These are phyloP conservation scores for Penicillium longicatenatum DNA, from an alignment of 495 filamentous ascomycete genomes.

Conservation along the genomic window DNA sequence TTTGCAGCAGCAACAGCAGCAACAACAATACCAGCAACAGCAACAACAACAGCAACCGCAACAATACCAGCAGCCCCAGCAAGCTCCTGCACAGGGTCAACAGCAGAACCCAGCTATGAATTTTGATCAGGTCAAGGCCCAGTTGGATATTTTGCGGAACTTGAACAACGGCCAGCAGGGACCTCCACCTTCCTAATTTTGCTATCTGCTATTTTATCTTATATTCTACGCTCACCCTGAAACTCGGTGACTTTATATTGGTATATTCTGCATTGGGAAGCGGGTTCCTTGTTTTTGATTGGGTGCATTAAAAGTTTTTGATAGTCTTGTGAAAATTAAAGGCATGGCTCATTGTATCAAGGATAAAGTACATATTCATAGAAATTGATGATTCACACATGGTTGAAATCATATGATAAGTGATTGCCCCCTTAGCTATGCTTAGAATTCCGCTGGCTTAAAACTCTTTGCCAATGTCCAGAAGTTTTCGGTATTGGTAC, in stretches of 20 bases:
- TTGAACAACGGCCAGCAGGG: constrained; percentile 42
- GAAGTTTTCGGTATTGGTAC: constrained; percentile 90
- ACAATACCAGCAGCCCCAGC: constrained; percentile 43
- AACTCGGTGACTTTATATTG: constrained; percentile 17
- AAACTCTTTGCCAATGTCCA: constrained; percentile 89
- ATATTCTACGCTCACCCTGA: constrained; percentile 10
- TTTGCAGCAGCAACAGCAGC: constrained; percentile 45
- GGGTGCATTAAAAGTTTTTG: constrained; percentile 18
- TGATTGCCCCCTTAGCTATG: neutral
- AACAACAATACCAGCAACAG: constrained; percentile 37
- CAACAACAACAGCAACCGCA: constrained; percentile 27
- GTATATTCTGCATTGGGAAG: constrained; percentile 34
- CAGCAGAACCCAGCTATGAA: constrained; percentile 36
- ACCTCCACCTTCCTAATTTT: constrained; percentile 36
- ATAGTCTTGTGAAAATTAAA: constrained; percentile 8
- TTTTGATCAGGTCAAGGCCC: constrained; percentile 50
- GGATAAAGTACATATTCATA: constrained; percentile 21
- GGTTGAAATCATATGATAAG: neutral
- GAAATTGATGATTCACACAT: constrained; percentile 16
- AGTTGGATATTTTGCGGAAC: constrained; percentile 48
- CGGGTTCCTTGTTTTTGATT: constrained; percentile 19
- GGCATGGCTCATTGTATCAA: constrained; percentile 8
- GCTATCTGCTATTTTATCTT: neutral
- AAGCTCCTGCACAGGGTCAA: constrained; percentile 44
- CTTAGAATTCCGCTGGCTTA: constrained; percentile 36